Conservation (phyloP, 164 flowering plant species). For the Cinnamomum chago region DNA sequence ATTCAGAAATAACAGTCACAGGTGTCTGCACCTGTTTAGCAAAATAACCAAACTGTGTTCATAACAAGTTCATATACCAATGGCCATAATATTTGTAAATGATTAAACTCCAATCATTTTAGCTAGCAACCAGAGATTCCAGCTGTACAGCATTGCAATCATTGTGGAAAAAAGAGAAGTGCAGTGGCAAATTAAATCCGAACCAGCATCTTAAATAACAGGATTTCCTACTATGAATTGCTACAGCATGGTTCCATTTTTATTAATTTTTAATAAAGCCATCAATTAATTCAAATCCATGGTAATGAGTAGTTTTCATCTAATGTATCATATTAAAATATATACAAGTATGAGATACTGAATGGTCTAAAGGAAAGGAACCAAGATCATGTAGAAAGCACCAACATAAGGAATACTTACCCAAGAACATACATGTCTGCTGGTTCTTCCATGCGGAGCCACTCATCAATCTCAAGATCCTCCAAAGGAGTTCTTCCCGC, state of each 20-base stretch:
- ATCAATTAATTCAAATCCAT: not conserved
- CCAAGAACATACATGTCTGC: slow-evolving; percentile 86
- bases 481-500: slow-evolving; percentile 74
- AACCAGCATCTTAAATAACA: not conserved
- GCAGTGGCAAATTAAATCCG: too few relatives aligned
- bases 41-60: too few relatives aligned
- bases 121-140: too few relatives aligned
- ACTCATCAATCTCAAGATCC: slow-evolving; percentile 78
- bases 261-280: not conserved
- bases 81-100: too few relatives aligned
- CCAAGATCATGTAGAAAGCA: too few relatives aligned
- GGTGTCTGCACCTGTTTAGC: too few relatives aligned
- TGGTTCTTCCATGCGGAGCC: slow-evolving; percentile 74
- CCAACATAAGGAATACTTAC: slow-evolving; percentile 31
- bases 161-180: too few relatives aligned
- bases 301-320: not conserved
- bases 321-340: not conserved
- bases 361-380: not conserved
- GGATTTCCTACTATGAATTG: not conserved
- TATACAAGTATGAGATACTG: not conserved
- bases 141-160: not conserved
- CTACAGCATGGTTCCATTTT: too few relatives aligned
- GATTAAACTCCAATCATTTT: not conserved
- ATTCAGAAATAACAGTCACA: too few relatives aligned
- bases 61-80: too few relatives aligned